phyloP scores from a whole-genome alignment of 768 basidiomycete species.

The Dioszegia aurantiaca region DNA sequence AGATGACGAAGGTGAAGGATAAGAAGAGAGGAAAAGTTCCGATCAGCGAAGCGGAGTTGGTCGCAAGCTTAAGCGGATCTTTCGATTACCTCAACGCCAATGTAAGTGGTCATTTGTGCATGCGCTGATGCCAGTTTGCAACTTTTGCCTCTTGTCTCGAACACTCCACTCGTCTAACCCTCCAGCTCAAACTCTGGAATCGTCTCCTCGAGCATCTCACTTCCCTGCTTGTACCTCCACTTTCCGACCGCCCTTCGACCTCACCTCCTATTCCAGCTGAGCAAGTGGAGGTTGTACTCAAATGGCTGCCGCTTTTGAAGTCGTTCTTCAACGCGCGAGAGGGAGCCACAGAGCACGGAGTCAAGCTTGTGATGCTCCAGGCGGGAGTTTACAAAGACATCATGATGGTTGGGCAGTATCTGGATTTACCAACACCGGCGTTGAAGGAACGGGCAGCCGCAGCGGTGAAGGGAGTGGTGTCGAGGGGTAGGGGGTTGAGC shows the following conservation, averaged over 20 bases:
- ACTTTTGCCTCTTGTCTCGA: conserved; percentile 46
- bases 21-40: conserved; percentile 42
- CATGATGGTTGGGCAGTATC: conserved; percentile 49
- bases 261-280: conserved; percentile 16
- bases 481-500: conserved; percentile 13
- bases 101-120: conserved; percentile 26
- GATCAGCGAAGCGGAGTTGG: conserved; percentile 39
- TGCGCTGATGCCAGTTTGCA: conserved; percentile 41
- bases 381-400: conserved; percentile 45
- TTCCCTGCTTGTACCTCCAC: conserved; percentile 47
- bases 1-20: conserved; percentile 37
- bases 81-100: conserved; percentile 51
- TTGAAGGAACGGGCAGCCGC: conserved; percentile 42
- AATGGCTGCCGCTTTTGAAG: conserved; percentile 51
- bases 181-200: conserved; percentile 46
- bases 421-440: conserved; percentile 45
- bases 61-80: conserved; percentile 39
- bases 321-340: conserved; percentile 51
- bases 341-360: conserved; percentile 45
- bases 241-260: conserved; percentile 42
- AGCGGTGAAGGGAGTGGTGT: conserved; percentile 42
- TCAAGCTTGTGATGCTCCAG: conserved; percentile 38
- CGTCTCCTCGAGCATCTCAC: conserved; percentile 45
- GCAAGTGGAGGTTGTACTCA: conserved; percentile 51
- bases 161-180: conserved; percentile 22